Percentiles rank a stretch among this genome's conserved stretches.
phyloP scores from a whole-genome alignment of 2,329 filamentous ascomycete species.

The Colletotrichum spinosum region DNA sequence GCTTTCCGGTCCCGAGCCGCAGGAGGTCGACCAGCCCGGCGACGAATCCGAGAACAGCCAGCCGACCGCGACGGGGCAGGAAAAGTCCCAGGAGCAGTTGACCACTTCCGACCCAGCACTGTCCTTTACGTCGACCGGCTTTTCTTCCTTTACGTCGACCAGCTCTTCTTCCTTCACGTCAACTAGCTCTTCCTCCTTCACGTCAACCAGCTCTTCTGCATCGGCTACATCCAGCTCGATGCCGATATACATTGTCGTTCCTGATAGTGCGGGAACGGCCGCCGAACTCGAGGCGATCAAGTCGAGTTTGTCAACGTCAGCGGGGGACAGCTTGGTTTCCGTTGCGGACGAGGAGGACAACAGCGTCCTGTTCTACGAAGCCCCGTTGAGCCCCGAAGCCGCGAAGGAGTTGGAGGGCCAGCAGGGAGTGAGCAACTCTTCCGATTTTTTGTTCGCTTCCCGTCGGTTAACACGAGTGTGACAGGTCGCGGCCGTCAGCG shows the following conservation, averaged over 20 bases:
- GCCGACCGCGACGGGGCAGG: no score
- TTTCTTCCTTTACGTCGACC: background rate
- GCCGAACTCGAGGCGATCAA: background rate
- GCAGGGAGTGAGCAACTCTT: background rate
- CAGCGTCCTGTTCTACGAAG: background rate
- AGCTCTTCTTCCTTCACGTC: background rate
- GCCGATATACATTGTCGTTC: background rate
- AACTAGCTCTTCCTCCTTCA: background rate
- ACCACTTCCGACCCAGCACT: no score
- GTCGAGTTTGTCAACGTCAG: background rate
- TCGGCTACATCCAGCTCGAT: background rate
- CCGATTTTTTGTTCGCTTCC: no score
- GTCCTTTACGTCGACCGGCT: background rate
- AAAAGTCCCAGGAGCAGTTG: no score
- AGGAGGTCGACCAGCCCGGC: constrained; percentile 2
- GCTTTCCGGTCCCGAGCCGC: constrained; percentile 5
- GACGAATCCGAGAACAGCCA: background rate
- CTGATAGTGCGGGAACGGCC: background rate
- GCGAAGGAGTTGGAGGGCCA: background rate
- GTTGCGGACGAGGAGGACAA: constrained; percentile 6
- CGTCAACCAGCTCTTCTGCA: background rate
- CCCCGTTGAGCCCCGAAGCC: background rate
- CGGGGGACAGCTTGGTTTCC: background rate
- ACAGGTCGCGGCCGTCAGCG: constrained; percentile 2
- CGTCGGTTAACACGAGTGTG: background rate